These are phyloP conservation scores for Olyra latifolia DNA, from an alignment of 176 grass and related monocot genomes.

Conservation along the genomic window DNA sequence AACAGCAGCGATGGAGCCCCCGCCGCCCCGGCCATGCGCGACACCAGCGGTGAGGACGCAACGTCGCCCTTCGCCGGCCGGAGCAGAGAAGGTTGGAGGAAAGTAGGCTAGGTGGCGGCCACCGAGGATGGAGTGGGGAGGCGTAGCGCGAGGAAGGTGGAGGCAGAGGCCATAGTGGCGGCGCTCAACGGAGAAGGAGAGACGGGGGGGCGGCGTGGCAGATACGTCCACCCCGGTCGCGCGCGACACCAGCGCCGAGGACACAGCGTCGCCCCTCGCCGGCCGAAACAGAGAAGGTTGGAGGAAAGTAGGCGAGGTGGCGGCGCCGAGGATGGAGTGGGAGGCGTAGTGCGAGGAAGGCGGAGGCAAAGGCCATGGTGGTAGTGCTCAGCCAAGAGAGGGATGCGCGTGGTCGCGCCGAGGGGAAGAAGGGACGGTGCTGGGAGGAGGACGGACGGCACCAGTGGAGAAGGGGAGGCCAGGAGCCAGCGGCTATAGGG, in stretches of 20 bases:
- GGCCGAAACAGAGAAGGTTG: not conserved
- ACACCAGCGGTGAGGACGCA: conserved; percentile 29
- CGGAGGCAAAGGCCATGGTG: conserved; percentile 33
- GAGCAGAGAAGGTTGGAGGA: not conserved
- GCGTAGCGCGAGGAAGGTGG: conserved; percentile 44
- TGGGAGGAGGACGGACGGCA: too few relatives aligned
- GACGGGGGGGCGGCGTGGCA: too few relatives aligned
- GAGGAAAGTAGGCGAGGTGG: not conserved
- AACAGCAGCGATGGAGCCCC: conserved; percentile 39
- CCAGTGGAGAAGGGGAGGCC: too few relatives aligned
- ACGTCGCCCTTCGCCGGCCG: conserved; percentile 15
- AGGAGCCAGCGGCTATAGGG: too few relatives aligned
- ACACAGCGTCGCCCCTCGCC: conserved; percentile 10
- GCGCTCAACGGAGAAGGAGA: too few relatives aligned
- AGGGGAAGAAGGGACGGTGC: too few relatives aligned
- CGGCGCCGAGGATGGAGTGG: not conserved
- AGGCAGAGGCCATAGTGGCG: conserved; percentile 33
- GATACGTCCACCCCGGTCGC: too few relatives aligned
- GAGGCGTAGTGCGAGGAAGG: conserved; percentile 46
- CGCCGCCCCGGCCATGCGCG: conserved; percentile 14
- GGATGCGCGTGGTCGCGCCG: too few relatives aligned
- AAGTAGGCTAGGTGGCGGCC: not conserved
- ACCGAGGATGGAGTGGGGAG: conserved; percentile 5
- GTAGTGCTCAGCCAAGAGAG: conserved; percentile 34
- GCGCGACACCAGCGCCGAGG: conserved; percentile 37